Base-by-base conservation (phyloP, 768 basidiomycete genomes). In the Sarcodon sp. region DNA sequence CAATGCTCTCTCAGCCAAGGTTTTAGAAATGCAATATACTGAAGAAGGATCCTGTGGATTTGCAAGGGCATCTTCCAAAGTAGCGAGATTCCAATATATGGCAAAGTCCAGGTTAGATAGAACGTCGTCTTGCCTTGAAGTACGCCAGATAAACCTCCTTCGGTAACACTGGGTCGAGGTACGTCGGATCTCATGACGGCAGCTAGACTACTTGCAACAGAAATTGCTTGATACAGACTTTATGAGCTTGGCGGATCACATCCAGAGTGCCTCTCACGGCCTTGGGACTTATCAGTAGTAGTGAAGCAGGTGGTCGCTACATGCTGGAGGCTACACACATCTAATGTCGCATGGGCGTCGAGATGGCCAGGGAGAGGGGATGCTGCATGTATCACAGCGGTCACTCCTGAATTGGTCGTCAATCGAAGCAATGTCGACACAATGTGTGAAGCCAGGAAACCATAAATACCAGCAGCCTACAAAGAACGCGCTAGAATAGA, bases 391-490 rank as follows among this genome's bases (percentile, higher is more conserved):
- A 56, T 47, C 34, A 57, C 33, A 0, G 51, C 45, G 12, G 44
- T 31, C 32, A 54, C 53, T 34, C 54, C 54, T 55, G 46, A 8
- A 6, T 3, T 3, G n/a, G 37, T 62, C 55, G 1, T 55, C 52
- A 4, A 60, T 36, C 0, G 46, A 48, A 3, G 48, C 53, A 12
- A 55, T 47, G 12, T 57, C 36, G n/a, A 59, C 55, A 15, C 47
- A 52, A 7, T 39, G 35, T 58, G 54, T 1, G 55, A 61, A 7
- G 69, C 71, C 5, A 69, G 54, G 54, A 67, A 70, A 10, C 70
- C 69, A 4, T 69, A 64, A 13, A 65, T 66, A 27, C 72, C 71
- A 31, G 70, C 72, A 12, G 72, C 66, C 68, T 71, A 44, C 44
- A 45, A 41, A 27, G 21, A 27, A 27, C n/a, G n/a, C n/a, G n/a